Evolutionary conservation across 768 basidiomycete genomes (phyloP), one percentile per base, ranked within the genome.

Genomic region (Mrakia frigida): DNA sequence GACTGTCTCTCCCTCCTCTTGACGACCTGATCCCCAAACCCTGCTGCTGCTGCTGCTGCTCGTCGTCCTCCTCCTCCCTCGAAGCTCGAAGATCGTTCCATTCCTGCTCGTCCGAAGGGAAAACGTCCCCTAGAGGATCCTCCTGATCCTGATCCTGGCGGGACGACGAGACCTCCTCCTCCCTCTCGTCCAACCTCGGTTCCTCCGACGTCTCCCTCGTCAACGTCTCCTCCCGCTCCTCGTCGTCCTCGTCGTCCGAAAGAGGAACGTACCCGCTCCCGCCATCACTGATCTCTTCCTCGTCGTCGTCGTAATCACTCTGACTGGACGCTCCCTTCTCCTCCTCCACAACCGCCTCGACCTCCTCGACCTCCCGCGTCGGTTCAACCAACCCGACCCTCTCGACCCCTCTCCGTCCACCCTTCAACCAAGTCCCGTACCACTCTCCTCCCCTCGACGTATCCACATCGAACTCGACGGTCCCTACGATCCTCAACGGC

Each of bases 381-480:
- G 35, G 35, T 9, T n/a, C 11, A 7, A 72, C 53, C 35, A 59
- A 37, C 35, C 70, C 50, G 46, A 72, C 50, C 3, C 53, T 14
- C 35, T 50, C 46, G 33, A 72, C 39, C 35, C 69, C 50, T 31
- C 70, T 52, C 18, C 70, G 46, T 0, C 46, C 35, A n/a, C 70
- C 28, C 28, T 72, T 59, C 28, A 72, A 23, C 70, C 70, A 72
- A 1, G 46, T 72, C 9, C 52, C 52, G 46, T 50, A 72, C 70
- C 70, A 72, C 3, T 50, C 70, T 31, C 46, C 50, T 10, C 70
- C 53, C 39, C 50, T 72, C 13, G 50, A 37, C 70, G 28, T 53
- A 59, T 72, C 70, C 23, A 72, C n/a, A 59, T 72, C 70, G 33
- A 72, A 72, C 46, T 50, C 70, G 37, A 72, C 52, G 1, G 70